Conservation (phyloP, 352 stramenopile species). For the Globisporangium nagaii region DNA sequence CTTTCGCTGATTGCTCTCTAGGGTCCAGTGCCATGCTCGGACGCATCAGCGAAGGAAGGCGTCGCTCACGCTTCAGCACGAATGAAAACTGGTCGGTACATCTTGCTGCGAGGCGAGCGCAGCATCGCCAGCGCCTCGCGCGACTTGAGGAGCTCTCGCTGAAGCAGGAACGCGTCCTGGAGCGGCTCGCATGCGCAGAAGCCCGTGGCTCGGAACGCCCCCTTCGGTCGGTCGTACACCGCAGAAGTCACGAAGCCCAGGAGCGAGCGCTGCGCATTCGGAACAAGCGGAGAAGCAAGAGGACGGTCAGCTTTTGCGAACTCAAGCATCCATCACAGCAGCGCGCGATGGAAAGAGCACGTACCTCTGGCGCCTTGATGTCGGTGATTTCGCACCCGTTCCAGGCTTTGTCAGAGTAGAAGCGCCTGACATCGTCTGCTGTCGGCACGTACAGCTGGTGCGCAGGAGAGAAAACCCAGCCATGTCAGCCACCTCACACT, state of each 20-base stretch:
- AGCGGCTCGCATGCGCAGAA: slow-evolving; percentile 65
- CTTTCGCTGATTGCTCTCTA: neutral
- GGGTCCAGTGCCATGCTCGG: too few species aligned
- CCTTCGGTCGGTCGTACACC: slow-evolving; percentile 75
- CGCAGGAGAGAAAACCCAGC: neutral
- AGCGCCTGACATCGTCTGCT: slow-evolving; percentile 17
- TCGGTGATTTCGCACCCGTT: slow-evolving; percentile 21
- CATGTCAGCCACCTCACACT: neutral
- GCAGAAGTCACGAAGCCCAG: slow-evolving; percentile 68
- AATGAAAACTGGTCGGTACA: slow-evolving; percentile 38
- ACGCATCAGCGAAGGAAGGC: too few species aligned
- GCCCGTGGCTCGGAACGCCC: slow-evolving; percentile 48
- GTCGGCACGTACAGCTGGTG: slow-evolving; percentile 30
- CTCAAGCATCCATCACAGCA: neutral
- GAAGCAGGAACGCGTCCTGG: slow-evolving; percentile 48
- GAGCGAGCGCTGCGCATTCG: slow-evolving; percentile 22
- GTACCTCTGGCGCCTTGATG: slow-evolving; percentile 1
- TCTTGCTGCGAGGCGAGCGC: slow-evolving; percentile 33
- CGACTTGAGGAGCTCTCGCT: neutral
- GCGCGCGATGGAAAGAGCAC: neutral
- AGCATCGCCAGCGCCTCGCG: slow-evolving; percentile 42
- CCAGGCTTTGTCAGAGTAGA: slow-evolving; percentile 28
- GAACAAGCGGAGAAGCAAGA: neutral
- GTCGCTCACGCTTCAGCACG: slow-evolving; percentile 1
- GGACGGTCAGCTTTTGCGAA: neutral